Evolutionary conservation across 441 rosid genomes (phyloP).

Genomic region (Populus tomentosa): DNA sequence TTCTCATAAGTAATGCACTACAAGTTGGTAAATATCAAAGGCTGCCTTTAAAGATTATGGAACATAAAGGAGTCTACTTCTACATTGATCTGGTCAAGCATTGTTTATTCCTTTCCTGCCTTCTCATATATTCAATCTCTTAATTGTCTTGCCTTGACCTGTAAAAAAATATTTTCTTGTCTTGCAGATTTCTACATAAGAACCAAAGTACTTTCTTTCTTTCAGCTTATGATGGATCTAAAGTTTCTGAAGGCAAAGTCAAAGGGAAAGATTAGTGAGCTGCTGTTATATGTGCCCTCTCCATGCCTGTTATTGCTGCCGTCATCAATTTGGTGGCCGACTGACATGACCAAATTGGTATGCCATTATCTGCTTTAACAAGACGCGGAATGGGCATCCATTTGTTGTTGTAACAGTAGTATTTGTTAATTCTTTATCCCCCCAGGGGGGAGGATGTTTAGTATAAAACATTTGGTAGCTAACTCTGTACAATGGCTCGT

Average conservation of each 20-base stretch:
- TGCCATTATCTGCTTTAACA: slow-evolving; percentile 7
- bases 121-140: background rate
- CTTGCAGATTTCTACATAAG: slow-evolving; percentile 78
- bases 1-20: background rate
- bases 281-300: slow-evolving; percentile 10
- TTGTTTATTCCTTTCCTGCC: background rate
- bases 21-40: background rate
- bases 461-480: no score
- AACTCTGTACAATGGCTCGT: no score
- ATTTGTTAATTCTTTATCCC: slow-evolving; percentile 15
- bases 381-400: slow-evolving; percentile 11
- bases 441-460: no score
- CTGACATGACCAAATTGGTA: slow-evolving; percentile 3
- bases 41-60: background rate
- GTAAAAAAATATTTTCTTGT: background rate
- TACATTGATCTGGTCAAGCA: background rate
- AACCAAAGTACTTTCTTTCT: slow-evolving; percentile 75
- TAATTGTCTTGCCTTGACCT: background rate
- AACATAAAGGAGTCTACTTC: background rate
- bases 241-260: slow-evolving; percentile 56
- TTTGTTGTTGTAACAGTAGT: slow-evolving; percentile 40
- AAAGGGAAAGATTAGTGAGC: slow-evolving; percentile 70
- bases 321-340: background rate
- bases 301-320: slow-evolving; percentile 3
- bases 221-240: slow-evolving; percentile 59